phyloP scores from a whole-genome alignment of 2,329 filamentous ascomycete genomes.

The Colletotrichum navitas region DNA sequence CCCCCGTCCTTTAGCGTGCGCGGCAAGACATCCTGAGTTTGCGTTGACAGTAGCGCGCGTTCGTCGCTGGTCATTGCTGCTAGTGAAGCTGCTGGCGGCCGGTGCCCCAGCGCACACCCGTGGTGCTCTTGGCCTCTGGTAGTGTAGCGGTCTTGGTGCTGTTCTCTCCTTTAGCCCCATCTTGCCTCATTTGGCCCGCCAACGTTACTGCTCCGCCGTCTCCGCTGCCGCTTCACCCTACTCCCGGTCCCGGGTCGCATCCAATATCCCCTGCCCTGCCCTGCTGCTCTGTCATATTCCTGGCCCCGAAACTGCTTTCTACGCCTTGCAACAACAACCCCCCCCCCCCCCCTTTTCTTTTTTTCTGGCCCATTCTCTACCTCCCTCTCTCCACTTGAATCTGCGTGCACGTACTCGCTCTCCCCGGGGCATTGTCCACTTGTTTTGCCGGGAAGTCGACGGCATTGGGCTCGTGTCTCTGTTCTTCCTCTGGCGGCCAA shows the following conservation, averaged over 20 bases:
- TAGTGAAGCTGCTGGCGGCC: not conserved
- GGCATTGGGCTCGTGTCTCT: conserved; percentile 18
- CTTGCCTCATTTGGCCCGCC: conserved; percentile 36
- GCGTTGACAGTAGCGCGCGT: conserved; percentile 3
- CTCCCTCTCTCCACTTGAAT: conserved; percentile 15
- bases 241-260: conserved; percentile 1
- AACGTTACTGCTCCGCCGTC: conserved; percentile 5
- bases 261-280: not conserved
- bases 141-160: conserved; percentile 12
- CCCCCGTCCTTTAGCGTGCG: conserved; percentile 4
- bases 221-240: conserved; percentile 5
- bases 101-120: not conserved
- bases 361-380: not conserved
- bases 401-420: conserved; percentile 5
- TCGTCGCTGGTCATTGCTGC: not conserved
- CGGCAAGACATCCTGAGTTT: conserved; percentile 23
- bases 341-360: not conserved
- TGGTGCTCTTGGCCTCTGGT: not conserved
- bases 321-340: not conserved
- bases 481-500: conserved; percentile 4
- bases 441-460: conserved; percentile 2
- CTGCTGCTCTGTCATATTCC: conserved; percentile 3
- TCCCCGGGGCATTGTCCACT: conserved; percentile 1
- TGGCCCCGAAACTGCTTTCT: not conserved
- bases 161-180: conserved; percentile 38